phyloP scores from a whole-genome alignment of 768 basidiomycete genomes.

The Hericium alpestre region DNA sequence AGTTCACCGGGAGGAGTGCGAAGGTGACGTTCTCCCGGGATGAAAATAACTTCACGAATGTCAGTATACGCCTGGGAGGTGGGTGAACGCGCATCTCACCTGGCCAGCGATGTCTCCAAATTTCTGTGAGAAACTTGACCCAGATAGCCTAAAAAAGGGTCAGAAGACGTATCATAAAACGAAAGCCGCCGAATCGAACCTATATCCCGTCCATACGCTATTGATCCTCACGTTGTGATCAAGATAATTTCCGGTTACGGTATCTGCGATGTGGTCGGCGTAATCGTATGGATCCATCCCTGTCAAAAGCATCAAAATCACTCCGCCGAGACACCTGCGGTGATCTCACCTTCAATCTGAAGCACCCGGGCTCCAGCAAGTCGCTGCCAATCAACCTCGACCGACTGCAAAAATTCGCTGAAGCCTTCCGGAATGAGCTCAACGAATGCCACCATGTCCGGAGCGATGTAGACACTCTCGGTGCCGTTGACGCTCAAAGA shows the following conservation, averaged over 20 bases:
- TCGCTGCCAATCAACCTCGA: conserved; percentile 32
- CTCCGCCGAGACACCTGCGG: background rate
- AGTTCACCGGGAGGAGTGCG: conserved; percentile 34
- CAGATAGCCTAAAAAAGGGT: conserved; percentile 10
- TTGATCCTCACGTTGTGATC: conserved; percentile 57
- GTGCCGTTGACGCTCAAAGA: background rate
- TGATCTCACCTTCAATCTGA: conserved; percentile 34
- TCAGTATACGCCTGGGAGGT: background rate
- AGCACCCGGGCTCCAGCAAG: conserved; percentile 51
- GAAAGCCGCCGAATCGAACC: conserved; percentile 9
- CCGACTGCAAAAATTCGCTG: conserved; percentile 1
- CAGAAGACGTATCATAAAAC: conserved; percentile 13
- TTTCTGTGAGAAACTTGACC: conserved; percentile 42
- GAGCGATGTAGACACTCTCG: conserved; percentile 6
- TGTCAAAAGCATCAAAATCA: background rate
- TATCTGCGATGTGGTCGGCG: conserved; percentile 44
- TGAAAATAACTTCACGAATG: conserved; percentile 27
- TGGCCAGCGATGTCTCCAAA: conserved; percentile 46
- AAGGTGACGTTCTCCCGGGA: conserved; percentile 37
- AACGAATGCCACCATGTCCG: conserved; percentile 6
- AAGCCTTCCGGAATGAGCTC: conserved; percentile 1
- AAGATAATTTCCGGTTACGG: conserved; percentile 53
- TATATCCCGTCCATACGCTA: conserved; percentile 50
- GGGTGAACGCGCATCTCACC: background rate
- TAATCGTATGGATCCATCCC: conserved; percentile 37